These are phyloP conservation scores for Amphibolis antarctica DNA, from an alignment of 106 monocot genomes.

Conservation along the genomic window DNA sequence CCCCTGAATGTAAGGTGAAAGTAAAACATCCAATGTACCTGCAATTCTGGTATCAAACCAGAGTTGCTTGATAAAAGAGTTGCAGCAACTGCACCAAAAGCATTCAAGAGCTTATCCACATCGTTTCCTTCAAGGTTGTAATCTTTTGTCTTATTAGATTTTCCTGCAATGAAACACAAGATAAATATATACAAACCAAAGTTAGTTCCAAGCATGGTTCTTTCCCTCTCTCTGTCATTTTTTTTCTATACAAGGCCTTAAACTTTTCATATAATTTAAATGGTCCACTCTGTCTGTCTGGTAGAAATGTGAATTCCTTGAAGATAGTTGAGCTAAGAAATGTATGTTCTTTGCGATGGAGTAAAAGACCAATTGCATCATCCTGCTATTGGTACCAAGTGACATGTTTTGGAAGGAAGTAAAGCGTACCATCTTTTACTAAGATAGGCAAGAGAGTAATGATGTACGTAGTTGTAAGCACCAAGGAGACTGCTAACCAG, in stretches of 20 bases:
- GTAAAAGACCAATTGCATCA: too few relatives aligned
- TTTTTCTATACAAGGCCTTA: too few relatives aligned
- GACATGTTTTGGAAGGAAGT: too few relatives aligned
- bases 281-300: too few relatives aligned
- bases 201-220: background rate
- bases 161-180: too few relatives aligned
- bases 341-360: too few relatives aligned
- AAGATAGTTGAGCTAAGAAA: too few relatives aligned
- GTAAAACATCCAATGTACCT: slow-evolving; percentile 33
- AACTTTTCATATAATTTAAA: too few relatives aligned
- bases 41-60: slow-evolving; percentile 60
- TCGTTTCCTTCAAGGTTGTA: slow-evolving; percentile 28
- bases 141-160: slow-evolving; percentile 18
- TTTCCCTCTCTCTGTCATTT: background rate
- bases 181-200: too few relatives aligned
- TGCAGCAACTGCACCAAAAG: slow-evolving; percentile 49
- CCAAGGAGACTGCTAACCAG: slow-evolving; percentile 35
- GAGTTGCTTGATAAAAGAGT: slow-evolving; percentile 40
- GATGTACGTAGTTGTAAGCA: slow-evolving; percentile 25
- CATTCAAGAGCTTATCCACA: slow-evolving; percentile 33
- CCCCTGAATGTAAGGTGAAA: too few relatives aligned
- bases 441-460: slow-evolving; percentile 22
- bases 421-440: slow-evolving; percentile 40
- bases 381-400: too few relatives aligned
- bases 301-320: too few relatives aligned